phyloP scores from a whole-genome alignment of 1,284 basidiomycete genomes.

The Melampsora abietis-canadensis region DNA sequence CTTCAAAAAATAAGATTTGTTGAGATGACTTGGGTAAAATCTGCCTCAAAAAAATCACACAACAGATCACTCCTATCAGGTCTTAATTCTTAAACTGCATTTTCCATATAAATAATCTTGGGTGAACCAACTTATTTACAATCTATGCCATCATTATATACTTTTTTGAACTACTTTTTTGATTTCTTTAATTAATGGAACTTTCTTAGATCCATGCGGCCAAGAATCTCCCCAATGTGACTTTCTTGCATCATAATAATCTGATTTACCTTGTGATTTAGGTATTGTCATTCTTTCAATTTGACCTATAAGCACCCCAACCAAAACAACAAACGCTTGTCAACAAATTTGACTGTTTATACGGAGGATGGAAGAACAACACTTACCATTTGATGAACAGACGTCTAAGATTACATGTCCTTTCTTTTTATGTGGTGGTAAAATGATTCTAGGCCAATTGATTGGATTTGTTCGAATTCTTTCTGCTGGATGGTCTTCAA shows the following conservation, averaged over 20 bases:
- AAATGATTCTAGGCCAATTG: conserved; percentile 82
- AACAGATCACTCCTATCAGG: too few relatives aligned
- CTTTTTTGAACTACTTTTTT: neutral
- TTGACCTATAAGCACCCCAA: conserved; percentile 61
- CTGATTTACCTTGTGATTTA: conserved; percentile 87
- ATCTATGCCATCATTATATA: too few relatives aligned
- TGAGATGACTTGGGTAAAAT: too few relatives aligned
- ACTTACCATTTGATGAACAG: conserved; percentile 73
- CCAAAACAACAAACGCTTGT: too few relatives aligned
- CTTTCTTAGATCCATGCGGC: conserved; percentile 62
- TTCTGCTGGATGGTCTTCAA: too few relatives aligned
- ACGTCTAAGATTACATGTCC: conserved; percentile 91
- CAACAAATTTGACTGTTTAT: neutral
- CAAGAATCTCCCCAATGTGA: conserved; percentile 90
- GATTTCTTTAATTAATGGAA: conserved; percentile 15
- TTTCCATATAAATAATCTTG: too few relatives aligned
- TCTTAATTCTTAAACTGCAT: too few relatives aligned
- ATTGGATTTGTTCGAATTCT: neutral
- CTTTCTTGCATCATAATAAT: conserved; percentile 92
- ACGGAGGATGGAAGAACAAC: conserved; percentile 36
- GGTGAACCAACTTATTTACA: too few relatives aligned
- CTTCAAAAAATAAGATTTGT: too few relatives aligned
- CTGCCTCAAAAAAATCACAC: too few relatives aligned
- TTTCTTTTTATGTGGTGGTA: conserved; percentile 82
- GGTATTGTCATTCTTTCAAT: conserved; percentile 87